Base-by-base conservation (phyloP, 371 early-diverging fungal genomes). In the Mortierella sp. region DNA sequence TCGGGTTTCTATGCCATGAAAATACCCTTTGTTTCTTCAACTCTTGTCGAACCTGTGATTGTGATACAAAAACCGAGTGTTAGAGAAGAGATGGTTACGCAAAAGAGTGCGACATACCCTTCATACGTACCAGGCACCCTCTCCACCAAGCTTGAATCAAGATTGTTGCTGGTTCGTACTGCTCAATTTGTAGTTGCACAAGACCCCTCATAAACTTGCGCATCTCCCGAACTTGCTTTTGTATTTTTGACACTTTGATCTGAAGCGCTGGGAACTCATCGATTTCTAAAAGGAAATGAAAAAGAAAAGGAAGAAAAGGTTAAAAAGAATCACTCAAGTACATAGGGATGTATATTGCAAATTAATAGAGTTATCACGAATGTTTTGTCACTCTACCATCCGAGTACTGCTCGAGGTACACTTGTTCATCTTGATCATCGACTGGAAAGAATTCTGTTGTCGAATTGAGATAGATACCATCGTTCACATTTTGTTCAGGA, bases 61-160 rank as follows among this genome's bases (percentile, higher is more conserved):
- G 40, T 9, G 3, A 40, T 36, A 10, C 16, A 55, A 13, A 55
- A 11, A 24, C 2, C 19, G 5, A 4, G 45, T 10, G 16, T 55
- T 55, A 55, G 16, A 36, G 43, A 55, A 55, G 55, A 22, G 22
- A 13, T 11, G 11, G 32, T 28, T 28, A 55, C 24, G 32, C 32
- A 28, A 28, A 5, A 28, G 4, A 28, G 28, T 28, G 4, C 13
- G 10, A 19, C 8, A 22, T 24, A 10, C 9, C 11, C 28, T 13
- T 28, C 7, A 22, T 22, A n/a, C 70, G 48, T 79, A 79, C 80
- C 69, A 80, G 55, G 43, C 81, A 80, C 3, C 81, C 81, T 57
- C 81, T 66, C 81, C 81, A 80, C 81, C 81, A 80, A 11, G 81
- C 75, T 43, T 80, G 81, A 57, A 80, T 80, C 69, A 74, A 43